Base-by-base conservation (phyloP, 805 yeast genomes). In the Myxozyma melibiosi region DNA sequence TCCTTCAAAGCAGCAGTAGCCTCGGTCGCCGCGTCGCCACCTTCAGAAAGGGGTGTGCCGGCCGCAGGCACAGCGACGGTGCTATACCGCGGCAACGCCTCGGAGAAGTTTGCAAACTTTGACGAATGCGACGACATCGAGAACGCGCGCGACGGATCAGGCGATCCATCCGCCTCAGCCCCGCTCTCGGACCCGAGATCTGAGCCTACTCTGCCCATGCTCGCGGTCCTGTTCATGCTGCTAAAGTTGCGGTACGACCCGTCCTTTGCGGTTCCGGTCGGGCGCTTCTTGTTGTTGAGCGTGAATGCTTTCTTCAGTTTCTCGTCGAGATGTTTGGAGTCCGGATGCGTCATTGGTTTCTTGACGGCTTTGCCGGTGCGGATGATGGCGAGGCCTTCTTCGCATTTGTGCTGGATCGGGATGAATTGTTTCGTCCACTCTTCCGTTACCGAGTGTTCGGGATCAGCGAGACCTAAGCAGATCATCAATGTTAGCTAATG, bases 231-330 rank as follows among this genome's bases (percentile, higher is more conserved):
- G 25, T 43, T 57, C 38, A 49, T 34, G 24, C 30, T 37, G 16
- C 61, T 18, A 25, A 61, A 61, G 11, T 58, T 28, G 13, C 53
- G 46, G 42, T 57, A 57, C 14, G 27, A 47, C 3, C 65, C 64
- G 27, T 61, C 60, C 43, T 58, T 55, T 3, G 45, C 34, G 2
- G 59, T 61, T 9, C 64, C 62, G 7, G 53, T 6, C 1, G 62
- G 65, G 2, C 62, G 45, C 34, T 34, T 37, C 59, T 61, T 62
- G 33, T 76, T 67, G 33, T 76, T 75, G 9, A 80, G 78, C 54
- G 78, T 77, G n/a, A 59, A 52, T 7, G 45, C 61, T 18, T 49
- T 50, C 41, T 53, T 57, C 34, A 60, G 42, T 40, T 57, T 57
- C 51, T 57, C 49, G 48, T 58, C 63, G 3, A 58, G 35, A 18